Evolutionary conservation across 805 yeast genomes (phyloP), one percentile per base, ranked within the genome.

Genomic region (Ogataea henricii): DNA sequence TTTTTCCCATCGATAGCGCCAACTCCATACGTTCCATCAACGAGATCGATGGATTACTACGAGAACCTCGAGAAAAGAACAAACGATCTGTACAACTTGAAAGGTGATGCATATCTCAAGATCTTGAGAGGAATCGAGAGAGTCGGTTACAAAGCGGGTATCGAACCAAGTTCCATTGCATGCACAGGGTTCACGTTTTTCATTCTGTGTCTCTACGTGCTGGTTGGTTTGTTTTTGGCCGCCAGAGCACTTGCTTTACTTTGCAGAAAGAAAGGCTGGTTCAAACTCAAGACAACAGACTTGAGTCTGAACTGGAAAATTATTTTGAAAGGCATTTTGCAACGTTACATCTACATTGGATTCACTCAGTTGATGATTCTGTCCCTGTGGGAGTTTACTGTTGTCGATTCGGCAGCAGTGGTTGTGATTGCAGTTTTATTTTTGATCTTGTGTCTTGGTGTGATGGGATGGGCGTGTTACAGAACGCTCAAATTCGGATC

Each of bases 121-220:
- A 87, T 91, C 30, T 74, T 87, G 51, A 78, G 98, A 70, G 98
- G 98, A 53, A 89, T 91, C 56, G 80, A 85, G 62, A 80, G 97
- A 69, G 74, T 89, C 42, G 96, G 92, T 4, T 89, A 77, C 67
- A 72, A 79, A 53, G 83, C 92, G 34, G 73, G 74, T 40, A 88
- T 91, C 51, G 98, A 91, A 68, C 82, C 81, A 41, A 88, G 96
- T 1, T 78, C 94, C 6, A 80, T 89, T 30, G 96, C 87, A 14
- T 79, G 81, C 41, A 90, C 97, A 2, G 94, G 96, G 1, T 87
- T 88, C 68, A 87, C 96, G 2, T 89, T 88, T 58, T 91, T 90
- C 65, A 77, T 87, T 18, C 61, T 91, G 40, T 81, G 86, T 67
- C 90, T 91, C 14, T 85, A 87, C 56, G 78, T 88, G 13, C 71